These are phyloP conservation scores for Peniophora sp. DNA, from an alignment of 1,284 basidiomycete species.

Conservation along the genomic window DNA sequence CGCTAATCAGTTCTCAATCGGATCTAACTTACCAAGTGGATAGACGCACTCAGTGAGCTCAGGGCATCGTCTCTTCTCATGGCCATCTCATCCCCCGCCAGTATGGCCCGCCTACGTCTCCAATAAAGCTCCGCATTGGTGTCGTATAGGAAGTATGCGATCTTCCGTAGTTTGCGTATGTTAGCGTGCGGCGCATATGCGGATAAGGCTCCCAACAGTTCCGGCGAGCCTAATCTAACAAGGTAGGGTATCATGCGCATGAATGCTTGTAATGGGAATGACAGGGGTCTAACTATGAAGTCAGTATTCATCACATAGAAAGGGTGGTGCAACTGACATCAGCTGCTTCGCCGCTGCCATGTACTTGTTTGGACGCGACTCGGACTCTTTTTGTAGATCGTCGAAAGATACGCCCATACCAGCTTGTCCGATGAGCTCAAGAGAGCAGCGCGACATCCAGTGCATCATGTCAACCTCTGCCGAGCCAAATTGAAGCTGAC, in stretches of 20 bases:
- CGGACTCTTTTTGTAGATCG: constrained; percentile 29
- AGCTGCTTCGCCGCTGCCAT: constrained; percentile 9
- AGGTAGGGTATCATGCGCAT: constrained; percentile 7
- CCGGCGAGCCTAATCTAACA: constrained; percentile 6
- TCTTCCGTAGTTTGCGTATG: constrained; percentile 9
- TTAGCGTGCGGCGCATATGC: constrained; percentile 7
- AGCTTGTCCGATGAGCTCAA: constrained; percentile 42
- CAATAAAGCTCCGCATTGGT: constrained; percentile 6
- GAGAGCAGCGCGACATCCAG: constrained; percentile 41
- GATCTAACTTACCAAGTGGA: neutral
- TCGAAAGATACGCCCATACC: constrained; percentile 46
- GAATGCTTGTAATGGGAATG: constrained; percentile 8
- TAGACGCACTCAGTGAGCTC: constrained; percentile 5
- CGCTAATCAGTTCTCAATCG: neutral
- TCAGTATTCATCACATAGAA: neutral
- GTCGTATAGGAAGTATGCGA: constrained; percentile 6
- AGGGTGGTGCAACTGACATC: neutral
- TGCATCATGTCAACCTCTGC: constrained; percentile 36
- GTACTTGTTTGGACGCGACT: constrained; percentile 9
- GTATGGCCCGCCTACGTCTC: neutral
- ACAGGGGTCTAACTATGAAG: constrained; percentile 5
- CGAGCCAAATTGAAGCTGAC: neutral
- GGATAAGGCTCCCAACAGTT: neutral
- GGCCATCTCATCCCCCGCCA: neutral
- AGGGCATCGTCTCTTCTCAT: constrained; percentile 1